Percentiles rank a stretch among this genome's conserved stretches.
phyloP scores from a whole-genome alignment of 495 filamentous ascomycete species.

The Stereocaulon alpinum region DNA sequence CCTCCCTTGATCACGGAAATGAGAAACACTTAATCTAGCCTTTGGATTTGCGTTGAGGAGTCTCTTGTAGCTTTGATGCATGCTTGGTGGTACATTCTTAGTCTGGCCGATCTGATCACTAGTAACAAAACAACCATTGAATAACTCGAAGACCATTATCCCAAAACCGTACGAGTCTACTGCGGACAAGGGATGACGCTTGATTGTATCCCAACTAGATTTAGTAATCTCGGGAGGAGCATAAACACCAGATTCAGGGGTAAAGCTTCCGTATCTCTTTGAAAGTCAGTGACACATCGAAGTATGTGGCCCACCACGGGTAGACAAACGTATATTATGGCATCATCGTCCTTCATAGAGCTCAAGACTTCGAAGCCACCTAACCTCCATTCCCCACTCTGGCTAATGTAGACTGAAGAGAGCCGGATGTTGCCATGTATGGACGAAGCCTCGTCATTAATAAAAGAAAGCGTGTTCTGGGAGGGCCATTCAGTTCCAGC shows the following conservation, averaged over 20 bases:
- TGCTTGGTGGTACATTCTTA: constrained; percentile 74
- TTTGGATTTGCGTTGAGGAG: constrained; percentile 84
- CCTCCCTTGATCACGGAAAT: constrained; percentile 83
- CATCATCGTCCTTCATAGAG: constrained; percentile 89
- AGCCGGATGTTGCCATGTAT: constrained; percentile 79
- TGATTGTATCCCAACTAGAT: constrained; percentile 78
- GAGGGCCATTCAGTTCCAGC: background rate
- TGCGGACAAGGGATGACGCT: constrained; percentile 68
- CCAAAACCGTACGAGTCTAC: constrained; percentile 83
- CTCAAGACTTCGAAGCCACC: constrained; percentile 89
- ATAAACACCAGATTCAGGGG: constrained; percentile 73
- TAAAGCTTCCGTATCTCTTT: constrained; percentile 73
- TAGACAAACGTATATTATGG: constrained; percentile 72
- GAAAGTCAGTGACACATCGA: background rate
- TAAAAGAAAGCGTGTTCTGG: constrained; percentile 84
- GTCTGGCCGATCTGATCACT: constrained; percentile 71
- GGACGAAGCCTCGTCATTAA: constrained; percentile 85
- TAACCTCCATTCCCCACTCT: constrained; percentile 96
- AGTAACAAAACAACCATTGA: constrained; percentile 68
- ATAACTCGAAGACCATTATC: constrained; percentile 76
- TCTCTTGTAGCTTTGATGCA: constrained; percentile 83
- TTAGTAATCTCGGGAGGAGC: constrained; percentile 78
- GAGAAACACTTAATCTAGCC: constrained; percentile 65
- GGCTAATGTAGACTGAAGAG: constrained; percentile 79
- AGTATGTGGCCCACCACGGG: background rate